Conservation (phyloP, 768 basidiomycete species). For the Cystobasidium ongulense region DNA sequence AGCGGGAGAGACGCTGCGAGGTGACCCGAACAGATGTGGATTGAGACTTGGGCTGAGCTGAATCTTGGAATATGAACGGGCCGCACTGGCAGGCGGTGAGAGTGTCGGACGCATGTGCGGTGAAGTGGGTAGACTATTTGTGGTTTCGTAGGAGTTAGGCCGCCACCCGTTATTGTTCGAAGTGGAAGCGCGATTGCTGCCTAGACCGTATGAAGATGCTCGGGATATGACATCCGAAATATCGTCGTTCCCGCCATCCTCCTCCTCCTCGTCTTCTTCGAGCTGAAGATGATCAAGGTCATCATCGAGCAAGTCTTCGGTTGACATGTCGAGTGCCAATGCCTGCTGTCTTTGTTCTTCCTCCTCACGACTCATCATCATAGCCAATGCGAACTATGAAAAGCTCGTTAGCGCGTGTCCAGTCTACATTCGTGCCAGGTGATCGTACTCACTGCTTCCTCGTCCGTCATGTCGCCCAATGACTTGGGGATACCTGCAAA, state of each 20-base stretch:
- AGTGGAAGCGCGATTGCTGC: slow-evolving; percentile 1
- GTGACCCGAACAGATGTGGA: slow-evolving; percentile 4
- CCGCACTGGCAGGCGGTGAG: neutral
- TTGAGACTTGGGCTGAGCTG: slow-evolving; percentile 13
- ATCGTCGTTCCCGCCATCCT: slow-evolving; percentile 5
- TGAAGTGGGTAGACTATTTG: neutral
- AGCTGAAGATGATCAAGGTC: slow-evolving; percentile 13
- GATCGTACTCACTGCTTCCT: slow-evolving; percentile 8
- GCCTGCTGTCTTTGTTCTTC: slow-evolving; percentile 7
- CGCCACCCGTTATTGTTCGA: neutral
- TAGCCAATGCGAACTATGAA: slow-evolving; percentile 17
- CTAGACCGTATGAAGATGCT: neutral
- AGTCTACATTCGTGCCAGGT: neutral
- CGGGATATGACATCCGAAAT: neutral
- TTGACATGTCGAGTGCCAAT: neutral
- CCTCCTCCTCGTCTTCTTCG: slow-evolving; percentile 30
- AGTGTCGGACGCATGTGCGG: neutral
- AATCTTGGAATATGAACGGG: neutral
- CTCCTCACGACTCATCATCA: slow-evolving; percentile 34
- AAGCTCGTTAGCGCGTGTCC: neutral
- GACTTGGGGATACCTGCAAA: neutral
- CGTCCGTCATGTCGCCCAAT: slow-evolving; percentile 25
- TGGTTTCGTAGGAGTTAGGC: neutral
- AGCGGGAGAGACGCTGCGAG: neutral
- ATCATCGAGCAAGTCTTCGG: neutral